A percentile compares a stretch with the other conserved stretches of the same genome.
Evolutionary conservation across 345 rosid species (phyloP).

Genomic region (Boechera retrofracta): DNA sequence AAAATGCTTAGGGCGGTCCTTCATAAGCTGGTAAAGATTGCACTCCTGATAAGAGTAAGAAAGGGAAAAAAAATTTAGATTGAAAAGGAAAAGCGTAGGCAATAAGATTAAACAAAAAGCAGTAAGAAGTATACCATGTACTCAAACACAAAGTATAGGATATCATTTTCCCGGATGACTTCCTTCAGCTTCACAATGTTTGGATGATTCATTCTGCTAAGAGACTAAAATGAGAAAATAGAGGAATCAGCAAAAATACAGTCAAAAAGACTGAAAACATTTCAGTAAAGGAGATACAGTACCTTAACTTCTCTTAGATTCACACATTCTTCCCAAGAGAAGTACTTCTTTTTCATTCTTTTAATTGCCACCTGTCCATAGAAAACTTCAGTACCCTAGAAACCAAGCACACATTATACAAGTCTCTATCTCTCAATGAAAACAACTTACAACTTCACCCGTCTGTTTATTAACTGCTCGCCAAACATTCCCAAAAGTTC

Average conservation of each 20-base stretch:
- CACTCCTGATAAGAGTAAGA: slow-evolving; percentile 60
- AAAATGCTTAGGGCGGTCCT: slow-evolving; percentile 72
- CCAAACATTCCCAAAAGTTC: slow-evolving; percentile 96
- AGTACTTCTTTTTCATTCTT: slow-evolving; percentile 95
- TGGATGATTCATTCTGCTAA: slow-evolving; percentile 88
- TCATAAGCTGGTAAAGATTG: slow-evolving; percentile 93
- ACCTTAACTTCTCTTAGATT: slow-evolving; percentile 98
- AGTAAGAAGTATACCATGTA: slow-evolving; percentile 69
- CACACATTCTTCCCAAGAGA: slow-evolving; percentile 92
- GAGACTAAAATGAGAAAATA: slow-evolving; percentile 56
- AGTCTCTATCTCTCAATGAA: neutral
- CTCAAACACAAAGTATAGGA: slow-evolving; percentile 88
- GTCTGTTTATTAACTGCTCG: slow-evolving; percentile 78
- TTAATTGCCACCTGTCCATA: slow-evolving; percentile 85
- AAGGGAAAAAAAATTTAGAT: neutral
- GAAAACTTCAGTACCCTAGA: slow-evolving; percentile 22
- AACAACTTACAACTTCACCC: slow-evolving; percentile 82
- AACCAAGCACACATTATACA: neutral
- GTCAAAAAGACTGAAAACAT: neutral
- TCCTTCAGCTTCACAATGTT: slow-evolving; percentile 97
- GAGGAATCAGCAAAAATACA: slow-evolving; percentile 21
- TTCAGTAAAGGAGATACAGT: slow-evolving; percentile 29
- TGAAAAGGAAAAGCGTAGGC: neutral
- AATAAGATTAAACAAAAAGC: slow-evolving; percentile 31
- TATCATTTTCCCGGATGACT: slow-evolving; percentile 88